These are phyloP conservation scores for Ilex asprella DNA, from an alignment of 257 asterid species.

Conservation along the genomic window DNA sequence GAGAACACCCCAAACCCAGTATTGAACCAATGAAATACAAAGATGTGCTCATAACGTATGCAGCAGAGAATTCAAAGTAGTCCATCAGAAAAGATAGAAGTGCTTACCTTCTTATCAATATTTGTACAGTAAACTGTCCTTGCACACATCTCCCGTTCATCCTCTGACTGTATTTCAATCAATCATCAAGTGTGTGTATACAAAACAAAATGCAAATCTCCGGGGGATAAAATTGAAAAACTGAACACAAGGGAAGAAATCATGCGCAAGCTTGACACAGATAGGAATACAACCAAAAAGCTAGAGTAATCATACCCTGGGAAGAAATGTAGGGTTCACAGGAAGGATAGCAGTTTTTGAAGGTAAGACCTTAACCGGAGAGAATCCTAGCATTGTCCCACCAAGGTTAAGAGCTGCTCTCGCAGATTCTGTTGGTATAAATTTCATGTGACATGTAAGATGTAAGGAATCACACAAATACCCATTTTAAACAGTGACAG, in stretches of 20 bases:
- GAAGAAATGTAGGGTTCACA: slow-evolving; percentile 91
- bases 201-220: not conserved
- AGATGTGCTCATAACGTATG: not conserved
- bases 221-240: not conserved
- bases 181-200: not conserved
- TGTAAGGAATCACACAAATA: too few relatives aligned
- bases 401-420: slow-evolving; percentile 59
- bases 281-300: not conserved
- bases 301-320: slow-evolving; percentile 46
- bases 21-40: not conserved
- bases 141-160: slow-evolving; percentile 97
- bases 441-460: slow-evolving; percentile 4
- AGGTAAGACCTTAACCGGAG: slow-evolving; percentile 81
- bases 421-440: slow-evolving; percentile 59
- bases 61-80: not conserved
- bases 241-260: not conserved
- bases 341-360: slow-evolving; percentile 98
- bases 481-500: not conserved
- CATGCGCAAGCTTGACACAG: too few relatives aligned
- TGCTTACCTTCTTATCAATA: slow-evolving; percentile 75
- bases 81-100: not conserved
- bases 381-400: slow-evolving; percentile 70
- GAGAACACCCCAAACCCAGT: not conserved
- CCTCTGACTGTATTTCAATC: slow-evolving; percentile 57
- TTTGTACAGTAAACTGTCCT: slow-evolving; percentile 95